Base-by-base conservation (phyloP, 2,329 filamentous ascomycete species). In the Hymenoscyphus scutula region DNA sequence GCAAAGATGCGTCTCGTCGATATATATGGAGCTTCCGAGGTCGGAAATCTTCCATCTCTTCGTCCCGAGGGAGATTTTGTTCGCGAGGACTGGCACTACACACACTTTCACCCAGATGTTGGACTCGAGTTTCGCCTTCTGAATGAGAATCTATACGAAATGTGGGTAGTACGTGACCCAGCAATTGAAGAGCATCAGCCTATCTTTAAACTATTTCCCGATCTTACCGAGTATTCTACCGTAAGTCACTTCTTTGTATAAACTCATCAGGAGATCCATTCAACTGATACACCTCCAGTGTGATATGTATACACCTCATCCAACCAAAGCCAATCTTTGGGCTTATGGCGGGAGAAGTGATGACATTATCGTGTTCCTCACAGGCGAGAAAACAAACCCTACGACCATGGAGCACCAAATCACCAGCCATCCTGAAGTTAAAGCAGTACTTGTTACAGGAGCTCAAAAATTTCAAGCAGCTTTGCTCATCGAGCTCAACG, bases 371-470 rank as follows among this genome's bases (percentile, higher is more conserved):
- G 76, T 79, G 10, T 53, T 30, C 1, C 74, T 72, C 29, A 78
- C 76, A 53, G 78, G 78, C 2, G 77, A 79, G 59, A 81, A 79
- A 62, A 73, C 78, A 48, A 78, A 79, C 37, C 78, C 79, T 0
- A 66, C 76, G 5, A 67, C 67, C 0, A 74, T 77, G 72, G 77
- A 79, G 62, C 67, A 67, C 27, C 67, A 71, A 11, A 73, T 80
- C 15, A 68, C 69, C 19, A 64, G 63, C 0, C 74, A 78, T 58
- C 73, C 76, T 0, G 48, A 73, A 17, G 70, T 79, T 2, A 61
- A 64, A 0, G 65, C 67, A 5, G 74, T 73, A 1, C 51, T 78
- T 0, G 66, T 79, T 2, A 62, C 56, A 3, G 51, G 51, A 27
- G 51, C 25, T 10, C 51, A 53, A 53, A 53, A 30, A 17, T 53